Conservation (phyloP, 1,139 yeast species). For the Magnusiomyces paraingens region DNA sequence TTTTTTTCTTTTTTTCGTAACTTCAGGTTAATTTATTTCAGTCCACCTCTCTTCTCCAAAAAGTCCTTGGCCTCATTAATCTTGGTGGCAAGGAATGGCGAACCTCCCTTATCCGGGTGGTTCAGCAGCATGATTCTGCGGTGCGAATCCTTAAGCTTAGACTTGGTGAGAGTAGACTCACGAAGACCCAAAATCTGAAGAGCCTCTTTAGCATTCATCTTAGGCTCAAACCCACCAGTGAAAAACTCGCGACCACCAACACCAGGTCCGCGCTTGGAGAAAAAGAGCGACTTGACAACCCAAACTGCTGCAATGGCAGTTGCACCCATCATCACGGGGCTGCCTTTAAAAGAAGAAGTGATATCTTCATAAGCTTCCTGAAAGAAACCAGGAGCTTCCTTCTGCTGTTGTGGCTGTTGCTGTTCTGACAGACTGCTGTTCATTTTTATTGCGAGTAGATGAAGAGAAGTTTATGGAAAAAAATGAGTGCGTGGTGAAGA, state of each 20-base stretch:
- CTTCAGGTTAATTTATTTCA: slow-evolving; percentile 26
- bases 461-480: no score
- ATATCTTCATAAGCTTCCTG: slow-evolving; percentile 16
- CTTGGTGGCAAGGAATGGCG: slow-evolving; percentile 91
- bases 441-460: no score
- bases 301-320: slow-evolving; percentile 58
- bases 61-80: slow-evolving; percentile 96
- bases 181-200: slow-evolving; percentile 77
- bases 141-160: slow-evolving; percentile 84
- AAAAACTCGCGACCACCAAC: slow-evolving; percentile 63
- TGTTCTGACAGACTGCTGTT: no score
- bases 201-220: slow-evolving; percentile 90
- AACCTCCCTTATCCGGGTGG: slow-evolving; percentile 98
- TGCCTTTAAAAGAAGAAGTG: slow-evolving; percentile 35
- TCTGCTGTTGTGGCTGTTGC: background rate
- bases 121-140: slow-evolving; percentile 88
- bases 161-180: slow-evolving; percentile 68
- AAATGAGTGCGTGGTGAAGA: no score
- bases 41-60: slow-evolving; percentile 72
- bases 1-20: slow-evolving; percentile 1
- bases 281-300: slow-evolving; percentile 28
- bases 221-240: slow-evolving; percentile 84
- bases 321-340: slow-evolving; percentile 67
- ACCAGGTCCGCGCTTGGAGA: slow-evolving; percentile 56
- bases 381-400: slow-evolving; percentile 9